Base-by-base conservation (phyloP, 345 rosid genomes). In the Conringia planisiliqua region DNA sequence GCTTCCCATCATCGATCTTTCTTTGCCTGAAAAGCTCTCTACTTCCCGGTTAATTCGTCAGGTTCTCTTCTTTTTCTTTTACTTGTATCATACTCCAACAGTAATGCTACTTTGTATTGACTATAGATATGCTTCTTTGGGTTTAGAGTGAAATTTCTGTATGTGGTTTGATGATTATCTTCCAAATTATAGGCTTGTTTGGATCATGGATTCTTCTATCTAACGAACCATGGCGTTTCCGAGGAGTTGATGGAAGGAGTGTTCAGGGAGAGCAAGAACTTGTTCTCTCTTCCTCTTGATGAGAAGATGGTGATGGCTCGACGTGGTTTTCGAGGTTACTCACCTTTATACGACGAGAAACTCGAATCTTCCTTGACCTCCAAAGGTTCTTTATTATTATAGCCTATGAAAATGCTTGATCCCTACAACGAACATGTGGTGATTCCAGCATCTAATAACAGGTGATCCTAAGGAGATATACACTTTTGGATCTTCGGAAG, bases 381-480 rank as follows among this genome's bases (percentile, higher is more conserved):
- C 5, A 66, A 56, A 73, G 71, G 79, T 74, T 61, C 33, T n/a
- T n/a, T 67, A 8, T 0, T 10, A 51, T 10, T 6, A 52, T 13
- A 52, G 58, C 43, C 22, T 22, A 46, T 24, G 58, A 51, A 16
- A 24, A 22, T 51, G 22, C 6, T 56, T 26, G 33, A 6, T 13
- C 17, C 7, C 2, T 27, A 14, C 1, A 32, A 9, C 4, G 5
- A 68, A 40, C 13, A 14, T 3, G 16, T 12, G 27, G 38, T 59
- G 10, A 59, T 44, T 32, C 5, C 2, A 58, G 5, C 8, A 29
- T 27, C 4, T 10, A 0, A 2, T 36, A 27, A 14, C 70, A 87
- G 97, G 94, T 81, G 98, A 91, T 77, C 67, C 86, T 16, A 91
- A 89, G 69, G 97, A 93, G 82, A 70, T 84, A 36, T 93, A 87